phyloP scores from a whole-genome alignment of 257 asterid species.

The Gynochthodes officinalis region DNA sequence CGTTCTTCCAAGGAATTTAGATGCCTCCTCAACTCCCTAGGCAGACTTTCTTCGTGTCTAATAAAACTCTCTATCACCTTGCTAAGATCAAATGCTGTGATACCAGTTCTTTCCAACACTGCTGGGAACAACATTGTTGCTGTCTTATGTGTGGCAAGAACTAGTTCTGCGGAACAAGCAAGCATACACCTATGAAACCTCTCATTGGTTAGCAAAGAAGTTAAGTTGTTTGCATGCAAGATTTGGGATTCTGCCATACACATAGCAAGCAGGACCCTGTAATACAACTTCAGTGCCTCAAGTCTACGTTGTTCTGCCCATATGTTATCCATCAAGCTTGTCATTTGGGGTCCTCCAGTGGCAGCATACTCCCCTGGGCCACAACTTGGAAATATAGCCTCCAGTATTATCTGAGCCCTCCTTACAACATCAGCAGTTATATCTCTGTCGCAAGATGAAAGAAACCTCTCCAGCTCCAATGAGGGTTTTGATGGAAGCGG shows the following conservation, averaged over 20 bases:
- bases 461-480: slow-evolving; percentile 67
- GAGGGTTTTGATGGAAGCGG: slow-evolving; percentile 91
- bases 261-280: slow-evolving; percentile 88
- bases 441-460: slow-evolving; percentile 81
- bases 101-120: slow-evolving; percentile 94
- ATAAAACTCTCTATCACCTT: slow-evolving; percentile 98
- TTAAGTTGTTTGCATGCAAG: slow-evolving; percentile 69
- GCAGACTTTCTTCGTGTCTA: slow-evolving; percentile 95
- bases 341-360: slow-evolving; percentile 46
- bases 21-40: slow-evolving; percentile 93
- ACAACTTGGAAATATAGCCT: slow-evolving; percentile 90
- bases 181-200: slow-evolving; percentile 99
- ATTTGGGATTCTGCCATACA: slow-evolving; percentile 86
- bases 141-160: slow-evolving; percentile 98
- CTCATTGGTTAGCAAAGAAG: slow-evolving; percentile 84
- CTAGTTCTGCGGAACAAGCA: slow-evolving; percentile 98
- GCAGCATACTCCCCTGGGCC: slow-evolving; percentile 58
- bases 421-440: slow-evolving; percentile 75
- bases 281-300: slow-evolving; percentile 88
- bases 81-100: slow-evolving; percentile 95
- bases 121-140: slow-evolving; percentile 96
- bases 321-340: slow-evolving; percentile 81
- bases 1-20: slow-evolving; percentile 94
- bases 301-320: slow-evolving; percentile 97
- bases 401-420: slow-evolving; percentile 87